Base-by-base conservation (phyloP, 805 yeast species). In the Candida wancherniae region DNA sequence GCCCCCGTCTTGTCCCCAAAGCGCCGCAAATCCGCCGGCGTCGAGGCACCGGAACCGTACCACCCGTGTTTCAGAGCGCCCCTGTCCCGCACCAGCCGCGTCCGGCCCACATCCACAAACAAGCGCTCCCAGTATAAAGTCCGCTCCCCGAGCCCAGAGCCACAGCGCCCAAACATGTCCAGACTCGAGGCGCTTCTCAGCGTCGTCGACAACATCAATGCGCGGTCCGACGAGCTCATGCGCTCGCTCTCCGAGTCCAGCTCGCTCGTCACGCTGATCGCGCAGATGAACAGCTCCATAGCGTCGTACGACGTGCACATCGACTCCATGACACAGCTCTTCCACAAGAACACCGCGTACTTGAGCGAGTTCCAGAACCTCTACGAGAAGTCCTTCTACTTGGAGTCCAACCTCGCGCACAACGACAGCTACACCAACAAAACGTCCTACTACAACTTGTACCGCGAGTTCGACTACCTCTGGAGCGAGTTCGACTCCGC, bases 371-470 rank as follows among this genome's bases (percentile, higher is more conserved):
- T 61, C 34, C 48, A 53, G 37, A 54, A 49, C 14, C 49, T 65
- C 23, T 43, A 51, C 22, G 61, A 56, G 25, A 59, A 53, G 45
- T 43, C 59, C 4, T 50, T 50, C 30, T 51, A 54, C 30, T 48
- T 64, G 19, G 69, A 64, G 39, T 49, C 61, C 9, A 56, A 50
- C 34, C 29, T 63, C 28, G 46, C 41, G 18, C 20, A 45, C 14
- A 61, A 61, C 31, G 69, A 63, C 40, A 22, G 25, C 11, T 34
- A 51, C 19, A 57, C 67, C 31, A 61, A 57, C 38, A 53, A 48
- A 27, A 51, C 55, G 13, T 47, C 57, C 4, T 55, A 53, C 36
- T 53, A 49, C 26, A 57, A 48, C 26, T 41, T 64, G 28, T 33
- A 42, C 16, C 38, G 33, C 17, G 69, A 64, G 37, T 61, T 48